phyloP scores from a whole-genome alignment of 176 grass and related monocot genomes.

The Musa schizocarpa region DNA sequence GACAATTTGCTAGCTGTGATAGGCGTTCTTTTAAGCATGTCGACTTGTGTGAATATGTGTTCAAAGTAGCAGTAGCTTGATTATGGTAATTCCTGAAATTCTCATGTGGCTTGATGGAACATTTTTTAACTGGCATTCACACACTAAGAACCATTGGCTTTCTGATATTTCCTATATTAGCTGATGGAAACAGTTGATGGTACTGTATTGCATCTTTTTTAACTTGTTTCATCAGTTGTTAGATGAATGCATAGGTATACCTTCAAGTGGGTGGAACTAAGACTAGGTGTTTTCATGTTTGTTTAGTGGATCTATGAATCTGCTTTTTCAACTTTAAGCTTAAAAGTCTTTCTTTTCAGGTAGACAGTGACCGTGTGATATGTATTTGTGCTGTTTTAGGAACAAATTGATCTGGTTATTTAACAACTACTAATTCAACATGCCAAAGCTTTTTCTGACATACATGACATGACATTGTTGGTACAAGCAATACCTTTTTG shows the following conservation, averaged over 20 bases:
- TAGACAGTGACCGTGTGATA: neutral
- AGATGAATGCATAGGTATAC: too few relatives aligned
- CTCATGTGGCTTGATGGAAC: neutral
- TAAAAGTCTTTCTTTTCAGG: too few relatives aligned
- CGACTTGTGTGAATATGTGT: neutral
- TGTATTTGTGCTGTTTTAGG: neutral
- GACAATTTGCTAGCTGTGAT: neutral
- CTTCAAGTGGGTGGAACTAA: too few relatives aligned
- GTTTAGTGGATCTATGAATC: too few relatives aligned
- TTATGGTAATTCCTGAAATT: neutral
- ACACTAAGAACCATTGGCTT: neutral
- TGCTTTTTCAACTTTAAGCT: too few relatives aligned
- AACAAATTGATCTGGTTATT: neutral
- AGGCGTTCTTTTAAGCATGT: neutral
- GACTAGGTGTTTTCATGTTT: too few relatives aligned
- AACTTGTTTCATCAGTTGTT: neutral
- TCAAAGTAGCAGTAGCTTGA: neutral
- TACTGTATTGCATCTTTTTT: neutral
- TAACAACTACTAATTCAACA: neutral
- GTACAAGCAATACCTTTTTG: neutral
- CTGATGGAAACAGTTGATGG: too few relatives aligned
- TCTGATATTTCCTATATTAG: neutral
- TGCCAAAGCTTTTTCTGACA: neutral
- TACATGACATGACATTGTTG: neutral
- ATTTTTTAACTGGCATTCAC: neutral